A percentile compares a stretch with the other conserved stretches of the same genome.
Conservation (phyloP, 2,329 filamentous ascomycete genomes). For the Alternaria gansuensis region DNA sequence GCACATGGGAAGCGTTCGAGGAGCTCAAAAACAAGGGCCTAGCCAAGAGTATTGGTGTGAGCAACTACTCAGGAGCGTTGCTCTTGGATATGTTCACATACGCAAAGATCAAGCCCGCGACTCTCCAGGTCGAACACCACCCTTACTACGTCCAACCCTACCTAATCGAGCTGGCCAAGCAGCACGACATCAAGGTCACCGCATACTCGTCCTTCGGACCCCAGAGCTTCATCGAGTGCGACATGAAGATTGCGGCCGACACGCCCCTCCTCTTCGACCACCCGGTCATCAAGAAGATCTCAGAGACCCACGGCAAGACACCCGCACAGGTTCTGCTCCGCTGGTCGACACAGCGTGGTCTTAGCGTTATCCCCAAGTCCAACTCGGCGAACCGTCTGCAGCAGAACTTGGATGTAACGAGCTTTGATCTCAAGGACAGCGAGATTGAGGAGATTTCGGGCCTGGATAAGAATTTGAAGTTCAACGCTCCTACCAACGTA, state of each 20-base stretch:
- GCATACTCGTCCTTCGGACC: constrained; percentile 59
- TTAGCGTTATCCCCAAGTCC: constrained; percentile 53
- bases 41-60: constrained; percentile 50
- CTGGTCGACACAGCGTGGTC: constrained; percentile 79
- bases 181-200: constrained; percentile 47
- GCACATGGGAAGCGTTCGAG: constrained; percentile 56
- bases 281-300: constrained; percentile 72
- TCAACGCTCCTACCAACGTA: constrained; percentile 50
- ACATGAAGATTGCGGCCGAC: constrained; percentile 47
- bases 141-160: constrained; percentile 50
- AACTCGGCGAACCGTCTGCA: constrained; percentile 42
- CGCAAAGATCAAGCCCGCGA: constrained; percentile 49
- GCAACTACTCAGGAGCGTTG: constrained; percentile 51
- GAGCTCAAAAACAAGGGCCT: constrained; percentile 46
- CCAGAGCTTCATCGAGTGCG: constrained; percentile 49
- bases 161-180: constrained; percentile 47
- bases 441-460: constrained; percentile 46
- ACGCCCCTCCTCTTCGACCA: constrained; percentile 48
- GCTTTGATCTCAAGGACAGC: constrained; percentile 42
- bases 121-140: constrained; percentile 52
- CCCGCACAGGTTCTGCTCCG: constrained; percentile 83
- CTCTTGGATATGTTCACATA: constrained; percentile 66
- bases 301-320: constrained; percentile 70
- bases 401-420: constrained; percentile 47
- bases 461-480: constrained; percentile 45